phyloP scores from a whole-genome alignment of 352 stramenopile genomes.

The Globisporangium spinosum region DNA sequence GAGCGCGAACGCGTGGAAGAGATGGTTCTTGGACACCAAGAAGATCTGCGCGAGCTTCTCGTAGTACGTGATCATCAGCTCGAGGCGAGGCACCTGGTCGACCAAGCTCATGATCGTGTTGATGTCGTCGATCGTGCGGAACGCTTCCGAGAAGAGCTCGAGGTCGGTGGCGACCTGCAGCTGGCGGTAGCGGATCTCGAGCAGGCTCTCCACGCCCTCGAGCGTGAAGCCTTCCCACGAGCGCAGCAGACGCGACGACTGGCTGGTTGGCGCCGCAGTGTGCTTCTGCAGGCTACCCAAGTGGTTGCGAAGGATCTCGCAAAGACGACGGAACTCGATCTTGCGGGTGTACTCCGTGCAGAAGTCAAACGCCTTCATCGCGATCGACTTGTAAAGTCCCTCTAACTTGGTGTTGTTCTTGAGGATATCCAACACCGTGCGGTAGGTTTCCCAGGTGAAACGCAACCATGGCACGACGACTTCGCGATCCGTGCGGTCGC shows the following conservation, averaged over 20 bases:
- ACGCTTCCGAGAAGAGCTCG: slow-evolving; percentile 97
- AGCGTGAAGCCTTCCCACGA: slow-evolving; percentile 96
- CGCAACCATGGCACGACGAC: slow-evolving; percentile 91
- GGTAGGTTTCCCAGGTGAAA: slow-evolving; percentile 98
- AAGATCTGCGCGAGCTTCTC: slow-evolving; percentile 98
- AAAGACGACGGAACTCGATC: slow-evolving; percentile 96
- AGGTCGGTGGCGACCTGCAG: slow-evolving; percentile 93
- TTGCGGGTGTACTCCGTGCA: slow-evolving; percentile 88
- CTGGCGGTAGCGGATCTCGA: slow-evolving; percentile 96
- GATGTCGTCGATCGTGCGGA: slow-evolving; percentile 99
- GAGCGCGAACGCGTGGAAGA: slow-evolving; percentile 97
- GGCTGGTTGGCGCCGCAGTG: slow-evolving; percentile 57
- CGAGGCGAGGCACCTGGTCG: slow-evolving; percentile 88
- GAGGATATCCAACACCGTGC: slow-evolving; percentile 96
- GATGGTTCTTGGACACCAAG: slow-evolving; percentile 94
- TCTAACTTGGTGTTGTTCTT: slow-evolving; percentile 94
- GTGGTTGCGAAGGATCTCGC: slow-evolving; percentile 97
- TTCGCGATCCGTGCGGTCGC: slow-evolving; percentile 93
- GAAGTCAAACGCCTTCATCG: slow-evolving; percentile 81
- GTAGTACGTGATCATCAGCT: slow-evolving; percentile 97
- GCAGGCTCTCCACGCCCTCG: slow-evolving; percentile 93
- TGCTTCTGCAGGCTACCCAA: slow-evolving; percentile 94
- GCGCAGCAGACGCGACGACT: slow-evolving; percentile 84
- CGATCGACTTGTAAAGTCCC: slow-evolving; percentile 72
- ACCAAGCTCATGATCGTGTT: slow-evolving; percentile 94